Percentiles rank a stretch among this genome's conserved stretches.
These are phyloP conservation scores for Kurtzmaniella fragi DNA, from an alignment of 805 yeast species.

Conservation along the genomic window DNA sequence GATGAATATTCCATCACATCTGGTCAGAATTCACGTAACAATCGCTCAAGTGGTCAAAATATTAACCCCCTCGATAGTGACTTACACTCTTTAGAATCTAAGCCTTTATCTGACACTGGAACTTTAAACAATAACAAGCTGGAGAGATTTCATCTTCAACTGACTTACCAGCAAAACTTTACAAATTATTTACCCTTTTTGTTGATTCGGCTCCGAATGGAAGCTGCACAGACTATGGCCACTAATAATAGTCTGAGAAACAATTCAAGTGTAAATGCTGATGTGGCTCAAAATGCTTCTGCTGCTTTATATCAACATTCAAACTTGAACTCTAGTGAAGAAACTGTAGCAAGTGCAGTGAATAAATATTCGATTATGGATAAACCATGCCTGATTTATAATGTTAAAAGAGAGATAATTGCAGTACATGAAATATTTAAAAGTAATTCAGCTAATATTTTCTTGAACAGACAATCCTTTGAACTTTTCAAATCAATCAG, in stretches of 20 bases:
- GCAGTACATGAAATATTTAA: conserved; percentile 28
- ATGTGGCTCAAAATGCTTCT: background rate
- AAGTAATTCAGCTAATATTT: conserved; percentile 22
- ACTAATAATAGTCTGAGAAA: background rate
- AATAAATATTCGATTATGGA: conserved; percentile 13
- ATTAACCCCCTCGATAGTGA: background rate
- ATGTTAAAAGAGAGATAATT: conserved; percentile 23
- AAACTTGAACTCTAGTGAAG: background rate
- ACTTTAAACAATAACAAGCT: conserved; percentile 21
- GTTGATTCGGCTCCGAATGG: conserved; percentile 24
- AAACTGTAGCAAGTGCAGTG: conserved; percentile 2
- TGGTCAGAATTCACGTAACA: no score
- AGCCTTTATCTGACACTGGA: conserved; percentile 32
- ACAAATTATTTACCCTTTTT: conserved; percentile 33
- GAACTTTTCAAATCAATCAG: conserved; percentile 23
- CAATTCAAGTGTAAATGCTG: background rate
- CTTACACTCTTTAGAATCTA: conserved; percentile 8
- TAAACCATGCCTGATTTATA: conserved; percentile 15
- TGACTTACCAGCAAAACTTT: conserved; percentile 31
- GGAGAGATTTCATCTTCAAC: conserved; percentile 30
- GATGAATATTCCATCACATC: no score
- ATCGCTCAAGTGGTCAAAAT: no score
- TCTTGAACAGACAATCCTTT: conserved; percentile 25
- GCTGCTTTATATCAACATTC: conserved; percentile 10
- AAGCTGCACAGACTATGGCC: conserved; percentile 3